These are phyloP conservation scores for Eutrema japonicum DNA, from an alignment of 345 rosid species.

Conservation along the genomic window DNA sequence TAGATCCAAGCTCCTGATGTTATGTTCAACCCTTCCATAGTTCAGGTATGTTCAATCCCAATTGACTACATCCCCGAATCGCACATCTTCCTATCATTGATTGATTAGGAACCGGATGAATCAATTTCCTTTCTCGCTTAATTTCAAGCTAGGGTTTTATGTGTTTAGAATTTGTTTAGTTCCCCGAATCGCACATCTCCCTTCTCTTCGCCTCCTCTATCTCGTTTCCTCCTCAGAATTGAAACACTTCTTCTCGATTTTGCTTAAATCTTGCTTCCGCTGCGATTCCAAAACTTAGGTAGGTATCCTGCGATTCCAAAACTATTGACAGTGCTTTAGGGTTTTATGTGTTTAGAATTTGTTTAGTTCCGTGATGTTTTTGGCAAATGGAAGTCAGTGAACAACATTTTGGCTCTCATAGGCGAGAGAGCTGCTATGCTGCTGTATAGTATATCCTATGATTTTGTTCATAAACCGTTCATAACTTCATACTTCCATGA, in stretches of 20 bases:
- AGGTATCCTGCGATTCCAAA: background rate
- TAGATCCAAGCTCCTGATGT: no score
- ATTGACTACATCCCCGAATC: background rate
- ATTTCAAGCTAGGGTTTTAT: no score
- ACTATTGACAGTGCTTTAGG: no score
- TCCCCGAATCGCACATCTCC: no score
- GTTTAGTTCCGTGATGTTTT: slow-evolving; percentile 2
- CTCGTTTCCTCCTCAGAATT: background rate
- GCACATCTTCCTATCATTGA: background rate
- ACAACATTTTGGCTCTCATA: background rate
- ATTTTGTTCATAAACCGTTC: background rate
- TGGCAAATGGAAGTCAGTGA: slow-evolving; percentile 14
- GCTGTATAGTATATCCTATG: background rate
- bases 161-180: no score
- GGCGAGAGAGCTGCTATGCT: slow-evolving; percentile 1
- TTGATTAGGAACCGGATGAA: background rate
- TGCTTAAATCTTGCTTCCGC: background rate
- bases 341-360: background rate
- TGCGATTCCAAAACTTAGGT: background rate
- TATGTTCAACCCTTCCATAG: no score
- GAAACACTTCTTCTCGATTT: background rate
- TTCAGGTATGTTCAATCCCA: no score
- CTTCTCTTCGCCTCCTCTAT: background rate
- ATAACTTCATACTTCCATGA: slow-evolving; percentile 1
- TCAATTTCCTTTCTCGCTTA: no score